phyloP scores from a whole-genome alignment of 192 early-diverging fungal genomes.

The Podila epicladia region DNA sequence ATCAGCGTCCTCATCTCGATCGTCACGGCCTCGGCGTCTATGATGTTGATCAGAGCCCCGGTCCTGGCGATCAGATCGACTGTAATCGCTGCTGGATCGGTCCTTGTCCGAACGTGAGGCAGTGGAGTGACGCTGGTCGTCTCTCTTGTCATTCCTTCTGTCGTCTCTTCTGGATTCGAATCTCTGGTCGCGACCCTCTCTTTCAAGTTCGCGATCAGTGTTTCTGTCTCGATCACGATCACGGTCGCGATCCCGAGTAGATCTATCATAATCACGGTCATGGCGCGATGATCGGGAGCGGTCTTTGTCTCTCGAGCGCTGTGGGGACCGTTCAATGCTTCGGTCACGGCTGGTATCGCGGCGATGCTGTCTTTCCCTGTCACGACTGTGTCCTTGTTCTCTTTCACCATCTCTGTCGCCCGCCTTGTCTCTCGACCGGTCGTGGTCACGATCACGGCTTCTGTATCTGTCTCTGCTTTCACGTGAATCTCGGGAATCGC shows the following conservation, averaged over 20 bases:
- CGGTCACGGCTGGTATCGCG: neutral
- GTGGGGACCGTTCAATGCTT: neutral
- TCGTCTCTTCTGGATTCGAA: conserved; percentile 13
- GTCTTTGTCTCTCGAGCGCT: neutral
- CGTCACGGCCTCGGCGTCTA: conserved; percentile 7
- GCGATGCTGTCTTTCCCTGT: neutral
- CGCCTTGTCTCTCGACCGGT: conserved; percentile 1
- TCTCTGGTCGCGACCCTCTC: conserved; percentile 6
- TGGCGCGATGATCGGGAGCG: conserved; percentile 13
- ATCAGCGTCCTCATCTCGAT: neutral
- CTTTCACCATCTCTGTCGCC: neutral
- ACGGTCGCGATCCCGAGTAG: neutral
- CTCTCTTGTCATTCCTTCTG: conserved; percentile 6
- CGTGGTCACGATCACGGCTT: conserved; percentile 7
- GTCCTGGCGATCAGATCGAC: neutral
- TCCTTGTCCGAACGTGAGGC: conserved; percentile 9
- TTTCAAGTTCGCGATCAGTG: conserved; percentile 13
- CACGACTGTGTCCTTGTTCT: neutral
- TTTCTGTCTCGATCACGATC: neutral
- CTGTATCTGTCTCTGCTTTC: conserved; percentile 3
- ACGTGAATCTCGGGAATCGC: neutral
- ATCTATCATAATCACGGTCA: conserved; percentile 16
- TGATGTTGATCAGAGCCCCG: conserved; percentile 1
- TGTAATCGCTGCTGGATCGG: neutral
- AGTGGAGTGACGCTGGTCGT: conserved; percentile 8